These are phyloP conservation scores for Euptelea pleiosperma DNA, from an alignment of 164 flowering plant species.

Conservation along the genomic window DNA sequence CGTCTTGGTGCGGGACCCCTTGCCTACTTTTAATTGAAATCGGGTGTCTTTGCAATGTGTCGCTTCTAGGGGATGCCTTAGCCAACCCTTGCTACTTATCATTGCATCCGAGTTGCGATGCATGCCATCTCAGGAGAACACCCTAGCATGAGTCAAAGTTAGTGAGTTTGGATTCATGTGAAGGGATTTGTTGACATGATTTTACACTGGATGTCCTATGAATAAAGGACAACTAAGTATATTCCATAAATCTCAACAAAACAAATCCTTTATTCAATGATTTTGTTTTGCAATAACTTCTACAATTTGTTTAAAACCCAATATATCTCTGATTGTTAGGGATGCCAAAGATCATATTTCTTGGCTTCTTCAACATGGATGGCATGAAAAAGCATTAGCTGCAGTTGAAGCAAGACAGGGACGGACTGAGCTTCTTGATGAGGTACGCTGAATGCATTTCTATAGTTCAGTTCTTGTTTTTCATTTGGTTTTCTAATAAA, in stretches of 20 bases:
- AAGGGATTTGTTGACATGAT: too few relatives aligned
- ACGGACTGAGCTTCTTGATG: conserved; percentile 84
- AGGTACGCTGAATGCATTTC: conserved; percentile 40
- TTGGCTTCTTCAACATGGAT: conserved; percentile 99
- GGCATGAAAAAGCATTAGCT: conserved; percentile 95
- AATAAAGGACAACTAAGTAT: neutral
- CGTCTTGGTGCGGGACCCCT: too few relatives aligned
- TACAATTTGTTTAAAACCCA: neutral
- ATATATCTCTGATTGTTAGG: conserved; percentile 36
- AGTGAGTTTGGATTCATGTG: too few relatives aligned
- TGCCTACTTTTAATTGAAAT: too few relatives aligned
- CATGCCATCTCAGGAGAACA: too few relatives aligned
- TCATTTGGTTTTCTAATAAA: neutral
- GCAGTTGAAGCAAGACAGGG: conserved; percentile 97
- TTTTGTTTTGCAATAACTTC: neutral
- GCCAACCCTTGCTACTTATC: too few relatives aligned
- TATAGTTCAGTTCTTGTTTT: neutral
- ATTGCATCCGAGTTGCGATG: too few relatives aligned
- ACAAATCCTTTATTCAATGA: neutral
- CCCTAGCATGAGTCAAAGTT: too few relatives aligned
- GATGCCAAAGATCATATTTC: conserved; percentile 97
- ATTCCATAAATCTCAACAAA: neutral
- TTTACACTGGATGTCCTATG: neutral
- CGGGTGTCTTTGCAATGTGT: too few relatives aligned
- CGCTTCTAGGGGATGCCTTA: too few relatives aligned